A percentile compares a stretch with the other conserved stretches of the same genome.
These are phyloP conservation scores for Talaromyces amestolkiae DNA, from an alignment of 2,329 filamentous ascomycete species.

Conservation along the genomic window DNA sequence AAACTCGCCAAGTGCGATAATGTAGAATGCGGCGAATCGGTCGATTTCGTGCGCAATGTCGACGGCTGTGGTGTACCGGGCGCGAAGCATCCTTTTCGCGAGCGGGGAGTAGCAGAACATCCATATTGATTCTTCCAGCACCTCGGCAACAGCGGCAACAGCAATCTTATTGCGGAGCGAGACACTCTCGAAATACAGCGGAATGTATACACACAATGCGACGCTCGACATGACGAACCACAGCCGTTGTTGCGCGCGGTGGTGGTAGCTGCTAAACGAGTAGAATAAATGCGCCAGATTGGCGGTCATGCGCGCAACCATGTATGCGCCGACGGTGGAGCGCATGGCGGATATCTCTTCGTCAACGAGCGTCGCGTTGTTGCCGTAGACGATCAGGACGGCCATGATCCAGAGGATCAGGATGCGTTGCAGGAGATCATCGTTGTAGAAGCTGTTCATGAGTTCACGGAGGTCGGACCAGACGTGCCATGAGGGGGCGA, in stretches of 20 bases:
- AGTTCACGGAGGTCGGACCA: constrained; percentile 52
- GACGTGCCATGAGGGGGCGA: constrained; percentile 51
- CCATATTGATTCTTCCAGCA: constrained; percentile 47
- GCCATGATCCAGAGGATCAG: constrained; percentile 54
- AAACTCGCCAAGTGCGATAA: constrained; percentile 54
- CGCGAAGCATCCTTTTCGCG: constrained; percentile 44
- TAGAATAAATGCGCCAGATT: constrained; percentile 41
- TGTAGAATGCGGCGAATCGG: constrained; percentile 52
- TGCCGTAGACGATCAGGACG: constrained; percentile 49
- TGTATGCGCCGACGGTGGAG: constrained; percentile 48
- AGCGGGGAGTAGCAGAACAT: constrained; percentile 46
- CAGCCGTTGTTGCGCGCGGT: constrained; percentile 47
- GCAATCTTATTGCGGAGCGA: constrained; percentile 44
- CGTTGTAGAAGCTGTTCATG: constrained; percentile 55
- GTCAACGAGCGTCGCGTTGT: constrained; percentile 48
- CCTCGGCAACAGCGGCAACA: constrained; percentile 44
- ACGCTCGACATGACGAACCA: constrained; percentile 44
- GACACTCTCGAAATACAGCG: constrained; percentile 45
- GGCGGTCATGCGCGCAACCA: constrained; percentile 46
- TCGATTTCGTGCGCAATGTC: constrained; percentile 53
- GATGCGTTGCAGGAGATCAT: constrained; percentile 49
- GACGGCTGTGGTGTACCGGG: constrained; percentile 50
- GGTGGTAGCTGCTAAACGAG: constrained; percentile 50
- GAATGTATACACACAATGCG: constrained; percentile 45
- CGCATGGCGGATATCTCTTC: constrained; percentile 47